Evolutionary conservation across 2,329 filamentous ascomycete genomes (phyloP).

Genomic region (Cercospora zeina): DNA sequence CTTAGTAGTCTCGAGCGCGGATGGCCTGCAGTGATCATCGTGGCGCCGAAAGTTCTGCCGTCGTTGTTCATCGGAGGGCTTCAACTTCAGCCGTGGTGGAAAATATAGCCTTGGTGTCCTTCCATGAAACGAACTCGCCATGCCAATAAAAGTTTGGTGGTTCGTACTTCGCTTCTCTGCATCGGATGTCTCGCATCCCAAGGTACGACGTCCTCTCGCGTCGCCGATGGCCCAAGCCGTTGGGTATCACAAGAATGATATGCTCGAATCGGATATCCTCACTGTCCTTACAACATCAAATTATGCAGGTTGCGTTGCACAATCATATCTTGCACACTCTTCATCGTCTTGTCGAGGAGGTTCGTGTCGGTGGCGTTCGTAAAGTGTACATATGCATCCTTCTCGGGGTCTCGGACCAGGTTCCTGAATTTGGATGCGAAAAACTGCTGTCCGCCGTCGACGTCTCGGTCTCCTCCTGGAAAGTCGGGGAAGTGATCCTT

Average conservation of each 20-base stretch:
- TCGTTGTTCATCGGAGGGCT: constrained; percentile 3
- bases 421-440: constrained; percentile 55
- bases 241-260: constrained; percentile 21
- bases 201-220: constrained; percentile 5
- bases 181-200: constrained; percentile 6
- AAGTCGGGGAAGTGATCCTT: constrained; percentile 54
- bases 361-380: constrained; percentile 56
- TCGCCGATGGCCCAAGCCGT: constrained; percentile 15
- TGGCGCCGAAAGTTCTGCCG: constrained; percentile 4
- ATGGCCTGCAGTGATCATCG: constrained; percentile 1
- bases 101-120: constrained; percentile 1
- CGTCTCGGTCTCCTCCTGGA: constrained; percentile 46
- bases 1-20: background rate
- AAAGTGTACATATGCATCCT: constrained; percentile 55
- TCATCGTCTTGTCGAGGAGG: constrained; percentile 55
- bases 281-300: constrained; percentile 46
- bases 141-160: constrained; percentile 12
- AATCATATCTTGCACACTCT: constrained; percentile 56
- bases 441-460: constrained; percentile 52
- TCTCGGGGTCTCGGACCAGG: constrained; percentile 52
- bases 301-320: constrained; percentile 55
- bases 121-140: constrained; percentile 18
- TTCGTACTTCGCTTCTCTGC: constrained; percentile 2
- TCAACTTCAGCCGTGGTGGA: background rate
- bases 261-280: background rate